phyloP scores from a whole-genome alignment of 192 early-diverging fungal species.

The Backusella westeae region DNA sequence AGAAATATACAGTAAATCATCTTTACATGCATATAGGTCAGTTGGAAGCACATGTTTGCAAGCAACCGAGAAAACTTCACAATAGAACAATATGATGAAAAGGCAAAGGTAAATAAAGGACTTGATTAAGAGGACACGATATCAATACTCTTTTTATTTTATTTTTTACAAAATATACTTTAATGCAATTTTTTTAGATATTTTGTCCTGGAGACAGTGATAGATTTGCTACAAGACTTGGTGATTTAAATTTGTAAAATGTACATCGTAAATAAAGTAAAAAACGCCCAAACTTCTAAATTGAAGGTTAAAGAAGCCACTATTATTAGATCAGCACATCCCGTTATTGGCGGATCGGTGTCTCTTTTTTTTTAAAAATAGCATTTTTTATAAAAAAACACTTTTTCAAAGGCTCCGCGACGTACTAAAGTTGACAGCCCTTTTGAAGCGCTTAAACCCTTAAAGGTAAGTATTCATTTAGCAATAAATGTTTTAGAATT shows the following conservation, averaged over 20 bases:
- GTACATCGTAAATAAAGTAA: not conserved
- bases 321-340: not conserved
- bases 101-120: not conserved
- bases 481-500: not conserved
- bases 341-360: not conserved
- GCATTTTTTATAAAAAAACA: not conserved
- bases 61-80: not conserved
- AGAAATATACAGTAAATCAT: not conserved
- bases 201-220: not conserved
- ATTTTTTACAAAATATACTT: not conserved
- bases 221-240: not conserved
- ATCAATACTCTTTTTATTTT: too few species aligned
- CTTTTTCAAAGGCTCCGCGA: too few species aligned
- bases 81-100: not conserved
- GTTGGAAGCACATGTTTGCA: not conserved
- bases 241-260: not conserved
- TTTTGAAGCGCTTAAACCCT: not conserved
- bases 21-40: not conserved
- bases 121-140: not conserved
- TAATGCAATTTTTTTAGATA: not conserved
- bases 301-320: not conserved
- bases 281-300: not conserved
- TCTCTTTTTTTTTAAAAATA: not conserved
- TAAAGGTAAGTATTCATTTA: not conserved
- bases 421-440: not conserved